Conservation (phyloP, 352 stramenopile genomes). For the Globisporangium paroecandrum region DNA sequence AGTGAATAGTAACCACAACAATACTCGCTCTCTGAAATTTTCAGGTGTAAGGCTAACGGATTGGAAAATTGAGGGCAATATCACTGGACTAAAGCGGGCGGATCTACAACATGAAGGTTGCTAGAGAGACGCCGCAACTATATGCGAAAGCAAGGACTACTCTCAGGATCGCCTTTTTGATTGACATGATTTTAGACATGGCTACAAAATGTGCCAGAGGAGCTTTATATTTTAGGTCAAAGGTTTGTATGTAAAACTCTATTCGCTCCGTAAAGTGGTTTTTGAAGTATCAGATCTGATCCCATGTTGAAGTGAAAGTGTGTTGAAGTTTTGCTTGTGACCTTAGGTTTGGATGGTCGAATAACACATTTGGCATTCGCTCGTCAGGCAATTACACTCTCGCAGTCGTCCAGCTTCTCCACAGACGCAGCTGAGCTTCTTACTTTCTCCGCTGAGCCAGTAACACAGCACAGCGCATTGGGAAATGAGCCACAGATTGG, state of each 20-base stretch:
- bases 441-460: not conserved
- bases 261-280: not conserved
- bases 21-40: not conserved
- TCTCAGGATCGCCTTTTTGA: too few species aligned
- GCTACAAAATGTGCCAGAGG: not conserved
- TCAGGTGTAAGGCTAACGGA: too few species aligned
- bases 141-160: not conserved
- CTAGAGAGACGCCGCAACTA: not conserved
- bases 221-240: not conserved
- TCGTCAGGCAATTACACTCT: not conserved
- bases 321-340: not conserved
- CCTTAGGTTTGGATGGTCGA: not conserved
- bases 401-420: not conserved
- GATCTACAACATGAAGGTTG: not conserved
- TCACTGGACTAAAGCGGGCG: too few species aligned
- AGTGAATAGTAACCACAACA: not conserved
- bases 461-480: not conserved
- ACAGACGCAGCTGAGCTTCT: not conserved
- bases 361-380: not conserved
- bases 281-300: conserved; percentile 1
- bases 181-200: not conserved
- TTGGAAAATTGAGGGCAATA: not conserved
- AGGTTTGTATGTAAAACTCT: not conserved
- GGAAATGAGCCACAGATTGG: not conserved
- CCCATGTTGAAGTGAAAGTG: not conserved